These are phyloP conservation scores for Mycena galopus DNA, from an alignment of 768 basidiomycete genomes.

Conservation along the genomic window DNA sequence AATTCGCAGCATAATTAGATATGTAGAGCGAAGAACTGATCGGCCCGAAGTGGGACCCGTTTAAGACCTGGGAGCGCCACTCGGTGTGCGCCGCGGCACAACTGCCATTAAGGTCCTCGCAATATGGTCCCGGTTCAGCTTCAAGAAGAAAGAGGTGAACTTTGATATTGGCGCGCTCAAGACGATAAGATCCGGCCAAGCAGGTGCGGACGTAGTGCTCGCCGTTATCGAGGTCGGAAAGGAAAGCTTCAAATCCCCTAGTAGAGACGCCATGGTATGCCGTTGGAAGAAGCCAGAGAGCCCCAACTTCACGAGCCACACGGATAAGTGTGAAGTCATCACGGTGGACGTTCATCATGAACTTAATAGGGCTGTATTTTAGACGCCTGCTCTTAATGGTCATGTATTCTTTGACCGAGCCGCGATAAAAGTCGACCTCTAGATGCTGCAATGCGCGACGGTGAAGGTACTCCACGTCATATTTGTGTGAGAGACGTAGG, in stretches of 20 bases:
- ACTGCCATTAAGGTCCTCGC: too few species aligned
- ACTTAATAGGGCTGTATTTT: not conserved
- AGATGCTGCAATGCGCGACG: constrained; percentile 9
- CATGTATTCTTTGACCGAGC: not conserved
- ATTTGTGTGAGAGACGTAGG: not conserved
- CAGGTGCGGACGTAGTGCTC: not conserved
- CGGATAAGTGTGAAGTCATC: not conserved
- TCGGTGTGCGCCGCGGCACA: too few species aligned
- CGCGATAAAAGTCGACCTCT: not conserved
- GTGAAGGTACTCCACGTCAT: constrained; percentile 8
- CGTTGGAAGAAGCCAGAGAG: not conserved
- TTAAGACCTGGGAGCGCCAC: too few species aligned
- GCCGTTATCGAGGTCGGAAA: not conserved
- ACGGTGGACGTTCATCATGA: too few species aligned
- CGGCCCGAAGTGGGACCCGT: too few species aligned
- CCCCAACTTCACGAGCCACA: not conserved
- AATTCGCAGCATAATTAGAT: too few species aligned
- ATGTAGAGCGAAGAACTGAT: too few species aligned
- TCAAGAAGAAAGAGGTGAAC: too few species aligned
- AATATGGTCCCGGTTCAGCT: too few species aligned
- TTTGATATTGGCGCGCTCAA: not conserved
- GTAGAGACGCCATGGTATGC: not conserved
- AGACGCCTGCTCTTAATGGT: not conserved
- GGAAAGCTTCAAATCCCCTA: not conserved
- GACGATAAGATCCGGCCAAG: not conserved